phyloP scores from a whole-genome alignment of 2,329 filamentous ascomycete species.

The Alternaria hordeiaustralica region DNA sequence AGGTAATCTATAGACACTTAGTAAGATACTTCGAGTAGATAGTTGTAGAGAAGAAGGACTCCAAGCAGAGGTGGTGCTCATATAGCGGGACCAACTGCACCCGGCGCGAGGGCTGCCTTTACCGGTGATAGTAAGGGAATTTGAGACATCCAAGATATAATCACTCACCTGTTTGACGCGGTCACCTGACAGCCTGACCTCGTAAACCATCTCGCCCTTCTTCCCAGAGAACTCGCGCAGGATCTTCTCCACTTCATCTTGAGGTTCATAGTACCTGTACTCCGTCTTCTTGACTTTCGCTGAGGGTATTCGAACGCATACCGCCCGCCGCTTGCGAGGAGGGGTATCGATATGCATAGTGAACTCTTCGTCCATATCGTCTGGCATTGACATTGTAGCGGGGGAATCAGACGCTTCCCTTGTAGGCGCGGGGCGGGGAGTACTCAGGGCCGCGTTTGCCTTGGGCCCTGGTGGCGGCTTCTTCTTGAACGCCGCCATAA shows the following conservation, averaged over 20 bases:
- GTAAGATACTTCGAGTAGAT: not conserved
- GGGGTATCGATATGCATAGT: not conserved
- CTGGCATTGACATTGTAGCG: constrained; percentile 18
- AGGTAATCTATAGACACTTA: constrained; percentile 50
- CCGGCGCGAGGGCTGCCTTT: not conserved
- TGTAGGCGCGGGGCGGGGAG: not conserved
- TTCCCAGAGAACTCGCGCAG: constrained; percentile 45
- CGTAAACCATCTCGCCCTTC: constrained; percentile 45
- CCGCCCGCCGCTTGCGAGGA: constrained; percentile 14
- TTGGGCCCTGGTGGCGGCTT: not conserved
- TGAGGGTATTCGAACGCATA: constrained; percentile 36
- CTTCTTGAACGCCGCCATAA: constrained; percentile 40
- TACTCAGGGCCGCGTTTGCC: not conserved
- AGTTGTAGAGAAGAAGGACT: not conserved
- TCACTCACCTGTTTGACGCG: constrained; percentile 51
- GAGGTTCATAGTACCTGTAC: constrained; percentile 43
- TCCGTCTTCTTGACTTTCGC: constrained; percentile 34
- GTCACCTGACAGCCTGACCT: constrained; percentile 52
- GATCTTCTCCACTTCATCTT: constrained; percentile 48
- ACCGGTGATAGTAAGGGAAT: not conserved
- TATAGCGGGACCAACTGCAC: not conserved
- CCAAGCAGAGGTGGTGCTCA: not conserved
- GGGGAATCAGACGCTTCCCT: constrained; percentile 21
- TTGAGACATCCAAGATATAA: not conserved
- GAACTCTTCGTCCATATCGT: constrained; percentile 9